These are phyloP conservation scores for Diutina rugosa DNA, from an alignment of 1,139 yeast species.

Conservation along the genomic window DNA sequence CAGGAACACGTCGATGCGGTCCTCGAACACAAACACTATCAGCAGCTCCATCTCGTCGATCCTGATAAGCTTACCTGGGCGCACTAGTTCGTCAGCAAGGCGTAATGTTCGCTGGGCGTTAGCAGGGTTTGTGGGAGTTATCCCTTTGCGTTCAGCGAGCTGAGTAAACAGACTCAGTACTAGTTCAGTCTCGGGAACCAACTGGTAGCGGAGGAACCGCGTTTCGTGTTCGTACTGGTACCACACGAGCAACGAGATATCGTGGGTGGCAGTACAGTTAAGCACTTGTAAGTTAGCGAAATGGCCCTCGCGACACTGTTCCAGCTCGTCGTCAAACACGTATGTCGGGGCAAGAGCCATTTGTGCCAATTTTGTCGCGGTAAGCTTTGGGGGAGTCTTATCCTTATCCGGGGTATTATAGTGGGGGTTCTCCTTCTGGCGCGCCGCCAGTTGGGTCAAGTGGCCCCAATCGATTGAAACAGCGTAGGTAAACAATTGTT, in stretches of 20 bases:
- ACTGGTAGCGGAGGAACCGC: neutral
- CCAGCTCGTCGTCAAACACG: neutral
- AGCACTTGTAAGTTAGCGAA: neutral
- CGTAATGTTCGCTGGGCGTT: neutral
- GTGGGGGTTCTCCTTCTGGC: constrained; percentile 36
- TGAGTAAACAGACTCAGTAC: neutral
- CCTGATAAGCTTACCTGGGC: neutral
- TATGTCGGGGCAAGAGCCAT: constrained; percentile 15
- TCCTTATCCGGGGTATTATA: constrained; percentile 37
- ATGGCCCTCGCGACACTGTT: neutral
- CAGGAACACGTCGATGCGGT: neutral
- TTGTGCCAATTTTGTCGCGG: constrained; percentile 13
- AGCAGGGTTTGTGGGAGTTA: neutral
- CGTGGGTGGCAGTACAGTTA: neutral
- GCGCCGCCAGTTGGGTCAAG: constrained; percentile 32
- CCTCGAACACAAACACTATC: neutral
- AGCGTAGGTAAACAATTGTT: constrained; percentile 32
- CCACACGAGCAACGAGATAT: neutral
- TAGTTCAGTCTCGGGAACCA: neutral
- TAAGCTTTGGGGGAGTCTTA: constrained; percentile 16
- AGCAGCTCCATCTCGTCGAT: neutral
- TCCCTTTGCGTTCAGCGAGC: neutral
- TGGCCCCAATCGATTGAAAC: constrained; percentile 53
- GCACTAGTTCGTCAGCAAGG: neutral
- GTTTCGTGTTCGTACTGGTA: neutral